These are phyloP conservation scores for Nicotiana undulata DNA, from an alignment of 257 asterid species.

Conservation along the genomic window DNA sequence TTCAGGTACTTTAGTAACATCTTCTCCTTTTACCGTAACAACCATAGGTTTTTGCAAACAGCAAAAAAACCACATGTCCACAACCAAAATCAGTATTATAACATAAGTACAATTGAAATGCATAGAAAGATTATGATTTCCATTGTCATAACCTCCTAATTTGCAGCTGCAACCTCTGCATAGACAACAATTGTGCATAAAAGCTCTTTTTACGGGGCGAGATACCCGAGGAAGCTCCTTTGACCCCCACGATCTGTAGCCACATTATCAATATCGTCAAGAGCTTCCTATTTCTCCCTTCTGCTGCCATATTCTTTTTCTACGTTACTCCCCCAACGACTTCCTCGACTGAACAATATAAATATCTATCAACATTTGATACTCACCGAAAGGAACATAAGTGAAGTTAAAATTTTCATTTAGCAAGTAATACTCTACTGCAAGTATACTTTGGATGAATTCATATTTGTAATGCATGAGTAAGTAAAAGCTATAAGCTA, in stretches of 20 bases:
- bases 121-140: constrained; percentile 31
- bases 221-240: constrained; percentile 50
- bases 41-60: constrained; percentile 26
- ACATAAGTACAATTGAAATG: not conserved
- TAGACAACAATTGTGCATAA: constrained; percentile 65
- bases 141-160: constrained; percentile 28
- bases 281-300: constrained; percentile 67
- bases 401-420: too few relatives aligned
- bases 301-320: constrained; percentile 52
- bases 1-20: constrained; percentile 27
- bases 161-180: constrained; percentile 51
- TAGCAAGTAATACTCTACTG: too few relatives aligned
- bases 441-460: too few relatives aligned
- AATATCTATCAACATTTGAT: too few relatives aligned
- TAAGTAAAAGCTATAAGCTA: too few relatives aligned
- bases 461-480: not conserved
- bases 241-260: constrained; percentile 48
- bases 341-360: too few relatives aligned
- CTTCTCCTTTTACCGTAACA: constrained; percentile 33
- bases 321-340: constrained; percentile 43
- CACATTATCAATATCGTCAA: constrained; percentile 76
- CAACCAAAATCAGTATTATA: not conserved
- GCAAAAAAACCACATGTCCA: not conserved
- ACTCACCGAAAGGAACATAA: too few relatives aligned
- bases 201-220: constrained; percentile 78